A percentile compares a stretch with the other conserved stretches of the same genome.
phyloP scores from a whole-genome alignment of 169 alveolate species.

The Plasmodium falciparum region DNA sequence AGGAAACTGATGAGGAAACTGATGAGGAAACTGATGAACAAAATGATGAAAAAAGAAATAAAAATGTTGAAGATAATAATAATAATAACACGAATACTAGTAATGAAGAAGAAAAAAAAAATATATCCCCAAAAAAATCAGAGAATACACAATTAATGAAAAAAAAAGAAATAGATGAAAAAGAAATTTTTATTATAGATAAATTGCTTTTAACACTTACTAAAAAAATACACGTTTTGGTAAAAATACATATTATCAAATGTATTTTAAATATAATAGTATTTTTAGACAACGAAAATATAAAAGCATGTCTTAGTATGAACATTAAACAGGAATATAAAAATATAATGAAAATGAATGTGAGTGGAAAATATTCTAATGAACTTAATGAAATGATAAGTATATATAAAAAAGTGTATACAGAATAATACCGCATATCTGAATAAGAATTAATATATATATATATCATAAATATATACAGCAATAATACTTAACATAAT shows the following conservation, averaged over 20 bases:
- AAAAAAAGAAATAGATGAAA: not conserved
- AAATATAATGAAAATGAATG: conserved; percentile 15
- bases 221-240: conserved; percentile 21
- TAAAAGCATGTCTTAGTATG: conserved; percentile 6
- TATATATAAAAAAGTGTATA: conserved; percentile 45
- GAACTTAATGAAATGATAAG: conserved; percentile 21
- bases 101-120: not conserved
- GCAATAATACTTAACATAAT: too few species aligned
- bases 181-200: conserved; percentile 58
- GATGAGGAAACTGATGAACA: not conserved
- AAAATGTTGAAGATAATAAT: not conserved
- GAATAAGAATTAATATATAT: not conserved
- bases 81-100: not conserved
- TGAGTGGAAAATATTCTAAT: conserved; percentile 5
- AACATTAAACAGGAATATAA: conserved; percentile 21
- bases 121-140: not conserved
- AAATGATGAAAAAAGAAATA: not conserved
- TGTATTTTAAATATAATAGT: conserved; percentile 34
- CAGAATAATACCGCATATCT: not conserved
- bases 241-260: conserved; percentile 33
- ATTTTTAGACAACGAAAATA: conserved; percentile 25
- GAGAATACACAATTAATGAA: not conserved
- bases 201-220: conserved; percentile 40
- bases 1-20: not conserved
- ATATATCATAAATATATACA: too few species aligned